Evolutionary conservation across 2,329 filamentous ascomycete genomes (phyloP).

Genomic region (Ciborinia camelliae): DNA sequence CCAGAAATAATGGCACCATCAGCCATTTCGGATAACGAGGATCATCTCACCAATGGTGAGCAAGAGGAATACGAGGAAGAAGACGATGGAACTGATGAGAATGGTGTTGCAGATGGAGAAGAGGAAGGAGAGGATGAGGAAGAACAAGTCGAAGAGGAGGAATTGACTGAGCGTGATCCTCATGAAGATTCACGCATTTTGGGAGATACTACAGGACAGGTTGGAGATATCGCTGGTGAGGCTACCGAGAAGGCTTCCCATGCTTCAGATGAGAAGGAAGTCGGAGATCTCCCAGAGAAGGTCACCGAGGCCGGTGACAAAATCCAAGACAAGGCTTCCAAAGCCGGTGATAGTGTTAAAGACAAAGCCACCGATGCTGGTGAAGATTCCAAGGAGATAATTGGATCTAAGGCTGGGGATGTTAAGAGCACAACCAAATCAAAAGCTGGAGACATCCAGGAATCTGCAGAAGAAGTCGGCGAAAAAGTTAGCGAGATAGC

Average conservation of each 20-base stretch:
- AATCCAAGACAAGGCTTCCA: background rate
- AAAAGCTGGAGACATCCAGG: background rate
- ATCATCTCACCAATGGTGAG: constrained; percentile 18
- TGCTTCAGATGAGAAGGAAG: constrained; percentile 2
- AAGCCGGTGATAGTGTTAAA: background rate
- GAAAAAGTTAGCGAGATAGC: background rate
- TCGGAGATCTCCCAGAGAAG: background rate
- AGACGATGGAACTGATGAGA: constrained; percentile 10
- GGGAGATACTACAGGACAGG: background rate
- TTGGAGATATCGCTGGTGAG: background rate
- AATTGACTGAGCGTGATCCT: constrained; percentile 17
- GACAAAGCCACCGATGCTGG: background rate
- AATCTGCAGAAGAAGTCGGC: background rate
- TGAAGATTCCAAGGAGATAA: background rate
- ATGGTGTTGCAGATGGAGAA: constrained; percentile 13
- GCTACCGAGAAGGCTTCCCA: background rate
- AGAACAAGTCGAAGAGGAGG: constrained; percentile 37
- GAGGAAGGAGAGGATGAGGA: constrained; percentile 27
- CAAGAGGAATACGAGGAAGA: constrained; percentile 18
- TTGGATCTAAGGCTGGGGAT: background rate
- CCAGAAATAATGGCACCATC: constrained; percentile 18
- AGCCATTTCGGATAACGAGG: constrained; percentile 14
- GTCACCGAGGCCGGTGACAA: background rate
- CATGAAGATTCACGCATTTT: constrained; percentile 11
- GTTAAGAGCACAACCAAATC: background rate